These are phyloP conservation scores for Carex myosuroides DNA, from an alignment of 176 grass and related monocot genomes.

Conservation along the genomic window DNA sequence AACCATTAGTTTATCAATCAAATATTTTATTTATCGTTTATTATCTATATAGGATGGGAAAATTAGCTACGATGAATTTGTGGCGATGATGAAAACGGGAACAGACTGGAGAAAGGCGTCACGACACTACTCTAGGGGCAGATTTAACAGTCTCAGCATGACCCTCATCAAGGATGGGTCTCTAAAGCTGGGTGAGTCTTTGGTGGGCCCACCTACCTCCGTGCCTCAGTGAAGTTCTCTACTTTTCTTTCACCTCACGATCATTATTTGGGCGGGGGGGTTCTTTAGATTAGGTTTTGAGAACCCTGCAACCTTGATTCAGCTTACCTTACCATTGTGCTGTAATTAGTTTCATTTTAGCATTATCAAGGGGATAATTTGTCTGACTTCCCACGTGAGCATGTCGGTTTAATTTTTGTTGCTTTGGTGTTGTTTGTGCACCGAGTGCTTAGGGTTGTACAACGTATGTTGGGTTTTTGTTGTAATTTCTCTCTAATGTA, in stretches of 20 bases:
- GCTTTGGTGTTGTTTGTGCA: constrained; percentile 22
- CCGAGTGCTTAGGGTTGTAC: constrained; percentile 17
- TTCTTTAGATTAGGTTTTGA: constrained; percentile 39
- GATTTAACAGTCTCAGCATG: constrained; percentile 98
- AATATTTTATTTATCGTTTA: neutral
- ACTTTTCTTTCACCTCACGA: constrained; percentile 21
- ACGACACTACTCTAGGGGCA: constrained; percentile 94
- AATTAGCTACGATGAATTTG: constrained; percentile 98
- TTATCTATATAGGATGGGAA: constrained; percentile 69
- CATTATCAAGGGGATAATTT: constrained; percentile 16
- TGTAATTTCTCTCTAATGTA: constrained; percentile 24
- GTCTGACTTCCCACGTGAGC: constrained; percentile 37
- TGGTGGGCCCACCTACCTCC: constrained; percentile 23
- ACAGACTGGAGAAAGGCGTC: constrained; percentile 99
- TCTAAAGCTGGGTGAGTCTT: constrained; percentile 56
- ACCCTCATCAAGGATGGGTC: constrained; percentile 96
- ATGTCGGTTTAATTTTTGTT: constrained; percentile 35
- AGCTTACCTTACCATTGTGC: neutral
- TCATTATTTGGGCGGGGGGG: constrained; percentile 46
- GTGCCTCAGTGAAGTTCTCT: constrained; percentile 32
- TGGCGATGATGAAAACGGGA: constrained; percentile 99
- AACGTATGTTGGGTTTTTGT: constrained; percentile 20
- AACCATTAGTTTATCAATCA: constrained; percentile 4
- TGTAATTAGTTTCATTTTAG: constrained; percentile 72
- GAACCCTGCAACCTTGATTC: neutral